Evolutionary conservation across 2,329 filamentous ascomycete species (phyloP).

Genomic region (Sclerotiophoma versabilis): DNA sequence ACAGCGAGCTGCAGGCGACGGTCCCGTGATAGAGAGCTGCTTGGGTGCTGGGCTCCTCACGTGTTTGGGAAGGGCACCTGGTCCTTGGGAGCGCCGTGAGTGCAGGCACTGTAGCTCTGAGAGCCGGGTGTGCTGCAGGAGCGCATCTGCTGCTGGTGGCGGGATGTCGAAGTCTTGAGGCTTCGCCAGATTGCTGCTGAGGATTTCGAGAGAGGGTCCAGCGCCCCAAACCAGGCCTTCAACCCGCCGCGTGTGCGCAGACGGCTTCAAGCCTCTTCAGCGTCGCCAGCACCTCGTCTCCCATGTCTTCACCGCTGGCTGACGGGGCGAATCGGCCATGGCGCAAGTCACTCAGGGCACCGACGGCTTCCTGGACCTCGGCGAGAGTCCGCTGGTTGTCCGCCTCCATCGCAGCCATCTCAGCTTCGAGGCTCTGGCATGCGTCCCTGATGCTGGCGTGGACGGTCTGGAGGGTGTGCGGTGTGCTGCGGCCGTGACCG

Average conservation of each 20-base stretch:
- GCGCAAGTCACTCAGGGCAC: slow-evolving; percentile 79
- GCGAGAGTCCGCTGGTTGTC: slow-evolving; percentile 68
- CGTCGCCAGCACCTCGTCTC: slow-evolving; percentile 71
- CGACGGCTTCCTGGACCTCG: slow-evolving; percentile 70
- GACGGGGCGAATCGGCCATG: slow-evolving; percentile 72
- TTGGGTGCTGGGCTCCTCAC: too few species aligned
- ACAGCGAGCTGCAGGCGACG: neutral
- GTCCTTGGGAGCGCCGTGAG: too few species aligned
- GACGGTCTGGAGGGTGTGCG: slow-evolving; percentile 69
- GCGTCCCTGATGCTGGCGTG: slow-evolving; percentile 74
- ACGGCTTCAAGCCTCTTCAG: slow-evolving; percentile 69
- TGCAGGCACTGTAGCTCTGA: neutral
- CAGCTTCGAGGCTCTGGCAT: slow-evolving; percentile 68
- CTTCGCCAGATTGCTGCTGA: too few species aligned
- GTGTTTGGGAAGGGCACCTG: too few species aligned
- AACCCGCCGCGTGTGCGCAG: slow-evolving; percentile 53
- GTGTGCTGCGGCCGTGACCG: slow-evolving; percentile 54
- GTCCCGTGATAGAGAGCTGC: neutral
- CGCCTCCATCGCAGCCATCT: slow-evolving; percentile 70
- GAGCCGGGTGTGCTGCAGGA: neutral
- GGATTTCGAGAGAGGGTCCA: too few species aligned
- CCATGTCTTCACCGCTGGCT: slow-evolving; percentile 64
- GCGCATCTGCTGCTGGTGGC: neutral
- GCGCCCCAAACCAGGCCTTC: slow-evolving; percentile 6
- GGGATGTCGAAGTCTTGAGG: too few species aligned